phyloP scores from a whole-genome alignment of 306 rosid species.

The Cercis canadensis region DNA sequence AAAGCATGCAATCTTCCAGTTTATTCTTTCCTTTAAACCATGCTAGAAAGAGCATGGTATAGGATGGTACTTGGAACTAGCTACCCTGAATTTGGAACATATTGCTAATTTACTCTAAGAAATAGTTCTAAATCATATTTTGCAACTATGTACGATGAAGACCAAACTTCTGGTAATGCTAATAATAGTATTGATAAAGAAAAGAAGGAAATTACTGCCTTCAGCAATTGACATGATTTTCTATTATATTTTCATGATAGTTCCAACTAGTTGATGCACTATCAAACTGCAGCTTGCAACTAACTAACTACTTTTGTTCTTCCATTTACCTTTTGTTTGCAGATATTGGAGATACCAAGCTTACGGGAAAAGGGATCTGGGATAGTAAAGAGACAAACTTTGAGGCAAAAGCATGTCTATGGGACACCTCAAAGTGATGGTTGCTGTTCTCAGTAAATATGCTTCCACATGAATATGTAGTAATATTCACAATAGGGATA shows the following conservation, averaged over 20 bases:
- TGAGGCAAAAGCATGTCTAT: constrained; percentile 51
- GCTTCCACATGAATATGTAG: constrained; percentile 20
- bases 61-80: not conserved
- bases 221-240: not conserved
- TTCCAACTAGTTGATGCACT: not conserved
- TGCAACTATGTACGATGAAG: not conserved
- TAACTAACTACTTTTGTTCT: constrained; percentile 10
- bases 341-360: constrained; percentile 77
- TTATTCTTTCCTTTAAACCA: constrained; percentile 6
- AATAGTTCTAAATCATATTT: too few species aligned
- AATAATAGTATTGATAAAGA: not conserved
- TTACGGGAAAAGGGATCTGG: constrained; percentile 73
- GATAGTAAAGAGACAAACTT: constrained; percentile 60
- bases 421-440: constrained; percentile 43
- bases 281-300: constrained; percentile 20
- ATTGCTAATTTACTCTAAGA: not conserved
- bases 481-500: constrained; percentile 21
- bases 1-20: not conserved
- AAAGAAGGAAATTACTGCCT: not conserved
- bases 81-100: not conserved
- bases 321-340: constrained; percentile 36
- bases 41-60: not conserved
- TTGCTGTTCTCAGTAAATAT: constrained; percentile 59
- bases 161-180: not conserved
- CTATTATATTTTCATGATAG: too few species aligned